Conservation (phyloP, 2,329 filamentous ascomycete species). For the Diaporthe ampelina region DNA sequence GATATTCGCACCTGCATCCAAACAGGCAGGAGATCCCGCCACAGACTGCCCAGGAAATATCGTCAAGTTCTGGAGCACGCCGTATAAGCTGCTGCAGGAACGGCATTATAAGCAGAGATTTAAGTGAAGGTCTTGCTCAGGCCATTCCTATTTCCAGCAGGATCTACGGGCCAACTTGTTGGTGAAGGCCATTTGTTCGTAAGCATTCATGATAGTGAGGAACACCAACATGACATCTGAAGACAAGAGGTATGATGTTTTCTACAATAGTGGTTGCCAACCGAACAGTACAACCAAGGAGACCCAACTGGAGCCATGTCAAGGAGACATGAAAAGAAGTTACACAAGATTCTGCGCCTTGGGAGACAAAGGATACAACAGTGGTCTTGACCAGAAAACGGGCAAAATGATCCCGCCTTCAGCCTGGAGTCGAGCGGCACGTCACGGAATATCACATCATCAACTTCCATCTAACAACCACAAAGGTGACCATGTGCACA, state of each 20-base stretch:
- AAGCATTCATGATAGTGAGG: too few relatives aligned
- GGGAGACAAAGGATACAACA: not conserved
- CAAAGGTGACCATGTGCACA: not conserved
- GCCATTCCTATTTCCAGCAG: not conserved
- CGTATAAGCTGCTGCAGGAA: accelerated
- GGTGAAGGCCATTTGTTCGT: too few relatives aligned
- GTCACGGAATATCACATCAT: constrained; percentile 20
- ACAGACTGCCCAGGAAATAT: not conserved
- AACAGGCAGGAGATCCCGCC: not conserved
- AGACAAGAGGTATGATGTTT: too few relatives aligned
- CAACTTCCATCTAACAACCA: not conserved
- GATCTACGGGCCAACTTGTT: not conserved
- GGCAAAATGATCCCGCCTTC: not conserved
- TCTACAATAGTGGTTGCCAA: too few relatives aligned
- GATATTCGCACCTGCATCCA: not conserved
- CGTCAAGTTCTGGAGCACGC: not conserved
- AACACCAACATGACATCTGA: too few relatives aligned
- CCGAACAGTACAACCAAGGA: not conserved
- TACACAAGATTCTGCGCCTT: not conserved
- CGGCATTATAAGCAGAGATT: not conserved
- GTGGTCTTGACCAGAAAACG: not conserved
- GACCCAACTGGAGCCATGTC: too few relatives aligned
- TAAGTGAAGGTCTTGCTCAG: not conserved
- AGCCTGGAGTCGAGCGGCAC: not conserved
- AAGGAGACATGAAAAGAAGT: not conserved